phyloP scores from a whole-genome alignment of 495 filamentous ascomycete genomes.

The Glonium stellatum region DNA sequence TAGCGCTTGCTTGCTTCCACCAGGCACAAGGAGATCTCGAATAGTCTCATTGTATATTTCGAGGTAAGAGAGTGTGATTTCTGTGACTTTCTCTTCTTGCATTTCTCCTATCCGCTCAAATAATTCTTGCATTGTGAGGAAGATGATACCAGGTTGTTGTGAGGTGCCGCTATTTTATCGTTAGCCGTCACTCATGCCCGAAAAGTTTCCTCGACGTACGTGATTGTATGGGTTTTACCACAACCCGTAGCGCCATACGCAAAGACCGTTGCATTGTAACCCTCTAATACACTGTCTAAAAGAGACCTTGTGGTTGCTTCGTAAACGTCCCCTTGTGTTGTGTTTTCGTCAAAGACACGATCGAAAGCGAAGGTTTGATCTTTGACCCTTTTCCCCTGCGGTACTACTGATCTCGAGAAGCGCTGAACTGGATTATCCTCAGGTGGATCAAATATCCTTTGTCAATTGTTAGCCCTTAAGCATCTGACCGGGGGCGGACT shows the following conservation, averaged over 20 bases:
- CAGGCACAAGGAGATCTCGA: conserved; percentile 82
- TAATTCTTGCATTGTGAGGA: conserved; percentile 96
- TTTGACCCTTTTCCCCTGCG: conserved; percentile 86
- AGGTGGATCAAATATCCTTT: conserved; percentile 91
- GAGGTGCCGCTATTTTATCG: conserved; percentile 60
- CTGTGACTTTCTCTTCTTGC: conserved; percentile 76
- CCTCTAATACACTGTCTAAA: conserved; percentile 90
- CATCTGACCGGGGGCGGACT: conserved; percentile 18
- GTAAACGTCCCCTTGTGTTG: conserved; percentile 89
- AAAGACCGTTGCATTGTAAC: conserved; percentile 98
- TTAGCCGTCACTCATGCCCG: conserved; percentile 12
- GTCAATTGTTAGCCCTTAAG: conserved; percentile 20
- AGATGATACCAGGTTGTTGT: conserved; percentile 95
- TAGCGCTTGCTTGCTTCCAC: conserved; percentile 76
- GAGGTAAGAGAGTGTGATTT: conserved; percentile 88
- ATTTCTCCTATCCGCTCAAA: conserved; percentile 91
- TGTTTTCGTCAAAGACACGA: conserved; percentile 92
- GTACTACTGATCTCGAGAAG: conserved; percentile 68
- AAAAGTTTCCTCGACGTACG: conserved; percentile 23
- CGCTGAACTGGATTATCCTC: conserved; percentile 93
- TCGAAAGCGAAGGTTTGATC: conserved; percentile 98
- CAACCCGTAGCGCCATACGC: conserved; percentile 97
- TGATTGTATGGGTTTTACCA: conserved; percentile 96
- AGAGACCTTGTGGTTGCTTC: conserved; percentile 84
- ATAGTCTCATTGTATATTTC: conserved; percentile 99